Percentiles rank a stretch among this genome's conserved stretches.
Conservation (phyloP, 345 rosid species). For the Garcia nutans region DNA sequence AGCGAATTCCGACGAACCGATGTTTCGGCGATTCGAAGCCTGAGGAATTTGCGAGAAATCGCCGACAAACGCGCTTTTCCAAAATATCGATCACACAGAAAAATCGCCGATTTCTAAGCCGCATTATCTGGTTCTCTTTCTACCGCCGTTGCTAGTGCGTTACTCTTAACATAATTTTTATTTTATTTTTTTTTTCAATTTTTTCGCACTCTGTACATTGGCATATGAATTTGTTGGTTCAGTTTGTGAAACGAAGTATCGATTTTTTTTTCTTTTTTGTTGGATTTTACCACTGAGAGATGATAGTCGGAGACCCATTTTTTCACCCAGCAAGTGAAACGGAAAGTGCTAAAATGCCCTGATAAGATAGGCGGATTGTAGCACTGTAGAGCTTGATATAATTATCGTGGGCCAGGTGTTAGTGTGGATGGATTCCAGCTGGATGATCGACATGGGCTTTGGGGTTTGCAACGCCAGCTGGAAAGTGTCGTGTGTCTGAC, state of each 20-base stretch:
- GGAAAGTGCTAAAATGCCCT: no score
- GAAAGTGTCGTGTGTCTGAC: no score
- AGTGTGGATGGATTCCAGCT: conserved; percentile 39
- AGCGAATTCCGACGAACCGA: conserved; percentile 43
- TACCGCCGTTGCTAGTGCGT: conserved; percentile 6
- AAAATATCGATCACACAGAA: conserved; percentile 58
- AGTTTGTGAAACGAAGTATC: neutral
- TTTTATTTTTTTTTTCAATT: neutral
- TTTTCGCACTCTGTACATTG: conserved; percentile 23
- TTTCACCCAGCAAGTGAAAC: no score
- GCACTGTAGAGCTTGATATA: conserved; percentile 56
- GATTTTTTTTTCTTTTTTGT: neutral
- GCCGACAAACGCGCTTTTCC: conserved; percentile 25
- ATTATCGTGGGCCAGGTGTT: no score
- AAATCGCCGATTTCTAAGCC: conserved; percentile 61
- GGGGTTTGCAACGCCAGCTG: no score
- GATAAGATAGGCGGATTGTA: no score
- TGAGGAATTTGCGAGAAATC: conserved; percentile 63
- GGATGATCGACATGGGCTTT: conserved; percentile 2
- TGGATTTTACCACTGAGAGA: neutral
- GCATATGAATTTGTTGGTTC: conserved; percentile 31
- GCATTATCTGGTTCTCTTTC: conserved; percentile 7
- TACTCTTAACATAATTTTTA: neutral
- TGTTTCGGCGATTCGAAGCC: conserved; percentile 56
- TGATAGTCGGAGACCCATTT: no score